A percentile compares a stretch with the other conserved stretches of the same genome.
phyloP scores from a whole-genome alignment of 2,329 filamentous ascomycete genomes.

The Fusarium annulatum region DNA sequence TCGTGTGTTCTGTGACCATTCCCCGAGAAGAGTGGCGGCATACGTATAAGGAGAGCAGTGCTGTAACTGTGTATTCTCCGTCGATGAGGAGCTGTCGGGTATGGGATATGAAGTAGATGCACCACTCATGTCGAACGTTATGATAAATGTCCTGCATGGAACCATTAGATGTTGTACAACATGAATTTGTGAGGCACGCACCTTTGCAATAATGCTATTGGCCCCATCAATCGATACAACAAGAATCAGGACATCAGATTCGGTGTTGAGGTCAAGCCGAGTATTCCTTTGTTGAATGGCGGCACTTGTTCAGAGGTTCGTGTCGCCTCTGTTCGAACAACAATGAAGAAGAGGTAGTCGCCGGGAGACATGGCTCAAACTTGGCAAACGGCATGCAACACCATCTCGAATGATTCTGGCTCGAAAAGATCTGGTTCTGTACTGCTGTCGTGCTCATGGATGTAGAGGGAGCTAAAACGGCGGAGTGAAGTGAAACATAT shows the following conservation, averaged over 20 bases:
- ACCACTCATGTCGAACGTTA: no score
- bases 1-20: background rate
- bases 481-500: background rate
- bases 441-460: no score
- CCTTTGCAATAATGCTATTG: no score
- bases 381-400: accelerated
- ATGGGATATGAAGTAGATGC: background rate
- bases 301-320: background rate
- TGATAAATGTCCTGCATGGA: background rate
- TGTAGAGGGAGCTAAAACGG: background rate
- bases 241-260: accelerated
- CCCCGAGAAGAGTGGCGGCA: background rate
- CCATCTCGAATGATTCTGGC: background rate
- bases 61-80: no score
- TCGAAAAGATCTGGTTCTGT: no score
- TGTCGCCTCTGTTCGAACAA: background rate
- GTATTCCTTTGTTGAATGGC: background rate
- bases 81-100: background rate
- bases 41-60: no score
- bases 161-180: background rate
- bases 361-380: background rate
- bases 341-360: background rate
- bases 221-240: background rate
- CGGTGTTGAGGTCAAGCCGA: accelerated
- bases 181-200: background rate